Conservation (phyloP, 2,329 filamentous ascomycete species). For the Alternaria sp. region DNA sequence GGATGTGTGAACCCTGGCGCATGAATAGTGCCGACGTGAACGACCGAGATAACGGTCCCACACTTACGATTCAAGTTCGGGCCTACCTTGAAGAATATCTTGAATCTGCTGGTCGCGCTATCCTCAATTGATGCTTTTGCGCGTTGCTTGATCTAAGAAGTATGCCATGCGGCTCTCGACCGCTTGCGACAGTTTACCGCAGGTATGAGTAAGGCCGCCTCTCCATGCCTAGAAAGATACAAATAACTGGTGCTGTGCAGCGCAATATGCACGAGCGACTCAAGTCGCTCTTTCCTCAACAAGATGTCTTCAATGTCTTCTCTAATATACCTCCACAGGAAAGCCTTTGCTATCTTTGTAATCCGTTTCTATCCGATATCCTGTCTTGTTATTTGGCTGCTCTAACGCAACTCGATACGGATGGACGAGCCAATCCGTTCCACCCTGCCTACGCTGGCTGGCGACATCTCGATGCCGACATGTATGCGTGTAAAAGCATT, state of each 20-base stretch:
- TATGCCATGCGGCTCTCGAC: background rate
- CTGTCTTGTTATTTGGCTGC: background rate
- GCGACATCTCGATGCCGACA: background rate
- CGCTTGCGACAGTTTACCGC: background rate
- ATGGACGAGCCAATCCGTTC: background rate
- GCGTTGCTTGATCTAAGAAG: slow-evolving; percentile 10
- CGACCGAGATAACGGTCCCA: slow-evolving; percentile 11
- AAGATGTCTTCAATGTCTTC: no score
- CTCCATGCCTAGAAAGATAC: background rate
- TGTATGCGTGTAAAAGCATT: background rate
- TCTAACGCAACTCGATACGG: background rate
- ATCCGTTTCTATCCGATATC: background rate
- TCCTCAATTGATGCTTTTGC: background rate
- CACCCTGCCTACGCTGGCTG: background rate
- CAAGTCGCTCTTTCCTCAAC: no score
- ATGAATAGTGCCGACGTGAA: slow-evolving; percentile 20
- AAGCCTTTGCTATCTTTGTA: background rate
- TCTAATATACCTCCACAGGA: background rate
- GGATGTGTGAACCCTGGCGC: background rate
- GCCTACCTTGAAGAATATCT: slow-evolving; percentile 7
- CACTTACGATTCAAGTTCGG: slow-evolving; percentile 8
- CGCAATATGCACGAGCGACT: no score
- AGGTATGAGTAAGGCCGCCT: background rate
- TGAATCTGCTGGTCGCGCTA: slow-evolving; percentile 2
- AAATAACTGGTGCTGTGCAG: no score